Base-by-base conservation (phyloP, 176 grass and related monocot genomes). In the Musa acuminata region DNA sequence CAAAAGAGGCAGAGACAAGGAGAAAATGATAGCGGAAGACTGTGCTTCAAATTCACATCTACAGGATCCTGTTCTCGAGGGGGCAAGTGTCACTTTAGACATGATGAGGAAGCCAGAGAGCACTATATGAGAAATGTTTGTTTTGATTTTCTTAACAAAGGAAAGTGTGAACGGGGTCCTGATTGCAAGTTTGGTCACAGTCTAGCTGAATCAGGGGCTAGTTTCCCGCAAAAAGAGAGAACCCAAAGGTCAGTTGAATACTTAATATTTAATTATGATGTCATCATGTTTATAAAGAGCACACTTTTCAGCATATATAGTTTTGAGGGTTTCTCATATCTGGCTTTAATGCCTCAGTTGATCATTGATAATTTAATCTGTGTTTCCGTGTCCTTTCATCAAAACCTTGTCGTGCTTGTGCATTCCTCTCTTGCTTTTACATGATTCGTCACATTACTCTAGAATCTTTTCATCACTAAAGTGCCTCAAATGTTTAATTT, bases 131-230 rank as follows among this genome's bases (percentile, higher is more conserved):
- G 86, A 87, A 91, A 93, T 80, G 82, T 91, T 71, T 98, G 94
- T 77, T 98, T 98, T 89, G 88, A 98, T 75, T 98, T 93, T 74
- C 79, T 98, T 64, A 98, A 91, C 77, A 98, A 89, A 80, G 90
- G 94, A 13, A 98, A 87, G 81, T 93, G 94, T 83, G 90, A 87
- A 74, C 86, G 66, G 49, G 90, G 94, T 8, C 48, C 83, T 29
- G 81, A 90, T 55, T 97, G 94, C 57, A 97, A 84, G 62, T 97
- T 80, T 85, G 73, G 8, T 52, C 93, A 97, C 77, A 88, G 82
- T 80, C 77, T 97, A 64, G 85, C 83, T 75, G 87, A 86, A 21
- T 76, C 83, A 22, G 86, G 80, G 17, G 67, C 81, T 83, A 76
- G 75, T 83, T 51, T 78, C 51, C 77, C 84, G 49, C 84, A 25